Conservation (phyloP, 2,329 filamentous ascomycete genomes). For the Diaporthe citri region DNA sequence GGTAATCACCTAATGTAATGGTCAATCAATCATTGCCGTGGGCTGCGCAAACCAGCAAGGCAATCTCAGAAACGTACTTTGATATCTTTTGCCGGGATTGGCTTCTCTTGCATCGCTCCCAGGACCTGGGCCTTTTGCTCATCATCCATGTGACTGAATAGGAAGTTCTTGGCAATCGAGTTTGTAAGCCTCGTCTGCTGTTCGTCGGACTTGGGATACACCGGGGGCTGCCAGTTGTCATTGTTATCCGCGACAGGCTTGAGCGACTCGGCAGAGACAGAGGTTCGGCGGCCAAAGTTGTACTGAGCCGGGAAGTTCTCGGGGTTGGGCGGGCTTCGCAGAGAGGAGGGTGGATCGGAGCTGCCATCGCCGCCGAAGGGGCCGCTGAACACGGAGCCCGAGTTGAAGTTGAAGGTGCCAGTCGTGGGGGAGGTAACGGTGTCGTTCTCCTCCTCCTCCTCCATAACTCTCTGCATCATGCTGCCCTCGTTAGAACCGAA, state of each 20-base stretch:
- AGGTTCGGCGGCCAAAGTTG: slow-evolving; percentile 92
- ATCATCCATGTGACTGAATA: slow-evolving; percentile 95
- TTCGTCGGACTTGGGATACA: slow-evolving; percentile 84
- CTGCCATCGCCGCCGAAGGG: slow-evolving; percentile 64
- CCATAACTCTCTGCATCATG: slow-evolving; percentile 71
- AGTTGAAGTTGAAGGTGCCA: slow-evolving; percentile 64
- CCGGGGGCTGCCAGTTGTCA: slow-evolving; percentile 91
- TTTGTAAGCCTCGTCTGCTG: slow-evolving; percentile 83
- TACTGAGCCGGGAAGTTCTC: slow-evolving; percentile 91
- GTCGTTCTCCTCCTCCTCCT: slow-evolving; percentile 89
- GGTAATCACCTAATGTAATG: slow-evolving; percentile 80
- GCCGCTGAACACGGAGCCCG: slow-evolving; percentile 60
- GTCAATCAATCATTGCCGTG: slow-evolving; percentile 33
- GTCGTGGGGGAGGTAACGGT: slow-evolving; percentile 80
- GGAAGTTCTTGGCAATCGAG: slow-evolving; percentile 89
- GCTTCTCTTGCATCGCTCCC: slow-evolving; percentile 92
- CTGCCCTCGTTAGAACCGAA: slow-evolving; percentile 70
- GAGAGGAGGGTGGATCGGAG: slow-evolving; percentile 59
- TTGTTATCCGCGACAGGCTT: slow-evolving; percentile 87
- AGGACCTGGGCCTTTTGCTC: slow-evolving; percentile 91
- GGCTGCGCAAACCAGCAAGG: slow-evolving; percentile 6
- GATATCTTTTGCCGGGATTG: slow-evolving; percentile 90
- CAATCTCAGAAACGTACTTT: slow-evolving; percentile 61
- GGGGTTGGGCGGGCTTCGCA: slow-evolving; percentile 65
- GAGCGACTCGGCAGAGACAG: slow-evolving; percentile 95